phyloP scores from a whole-genome alignment of 306 rosid species.

The Quercus parvula region DNA sequence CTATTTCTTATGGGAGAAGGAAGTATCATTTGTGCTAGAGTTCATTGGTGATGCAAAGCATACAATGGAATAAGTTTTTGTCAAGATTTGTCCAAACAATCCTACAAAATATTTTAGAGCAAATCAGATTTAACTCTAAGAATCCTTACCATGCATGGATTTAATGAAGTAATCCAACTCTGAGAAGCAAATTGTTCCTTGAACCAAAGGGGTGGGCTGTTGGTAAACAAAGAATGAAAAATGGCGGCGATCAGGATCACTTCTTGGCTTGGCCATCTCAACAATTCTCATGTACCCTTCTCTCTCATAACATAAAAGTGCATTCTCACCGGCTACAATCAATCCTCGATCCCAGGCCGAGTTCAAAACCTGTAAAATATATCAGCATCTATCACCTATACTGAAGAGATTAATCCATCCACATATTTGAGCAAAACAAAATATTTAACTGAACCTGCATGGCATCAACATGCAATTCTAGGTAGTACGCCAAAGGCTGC shows the following conservation, averaged over 20 bases:
- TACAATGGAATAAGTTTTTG: background rate
- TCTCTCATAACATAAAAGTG: conserved; percentile 68
- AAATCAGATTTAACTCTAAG: conserved; percentile 13
- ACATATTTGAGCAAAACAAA: background rate
- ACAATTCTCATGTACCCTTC: conserved; percentile 73
- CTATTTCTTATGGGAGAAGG: too few species aligned
- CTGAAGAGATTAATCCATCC: conserved; percentile 4
- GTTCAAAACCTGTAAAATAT: conserved; percentile 57
- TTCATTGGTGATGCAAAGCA: background rate
- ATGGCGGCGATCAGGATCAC: conserved; percentile 82
- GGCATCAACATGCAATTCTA: background rate
- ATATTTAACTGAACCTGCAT: background rate
- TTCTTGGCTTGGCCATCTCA: conserved; percentile 83
- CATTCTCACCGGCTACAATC: conserved; percentile 80
- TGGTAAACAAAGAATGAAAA: conserved; percentile 77
- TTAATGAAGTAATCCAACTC: conserved; percentile 84
- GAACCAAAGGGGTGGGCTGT: conserved; percentile 64
- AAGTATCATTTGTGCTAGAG: too few species aligned
- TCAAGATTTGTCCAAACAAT: background rate
- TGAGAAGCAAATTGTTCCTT: conserved; percentile 63
- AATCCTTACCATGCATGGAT: conserved; percentile 88
- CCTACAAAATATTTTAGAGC: background rate
- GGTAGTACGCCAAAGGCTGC: conserved; percentile 6
- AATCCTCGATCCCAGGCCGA: conserved; percentile 86
- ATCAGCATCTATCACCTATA: conserved; percentile 10